These are phyloP conservation scores for Golubevia sp. DNA, from an alignment of 1,284 basidiomycete species.

Conservation along the genomic window DNA sequence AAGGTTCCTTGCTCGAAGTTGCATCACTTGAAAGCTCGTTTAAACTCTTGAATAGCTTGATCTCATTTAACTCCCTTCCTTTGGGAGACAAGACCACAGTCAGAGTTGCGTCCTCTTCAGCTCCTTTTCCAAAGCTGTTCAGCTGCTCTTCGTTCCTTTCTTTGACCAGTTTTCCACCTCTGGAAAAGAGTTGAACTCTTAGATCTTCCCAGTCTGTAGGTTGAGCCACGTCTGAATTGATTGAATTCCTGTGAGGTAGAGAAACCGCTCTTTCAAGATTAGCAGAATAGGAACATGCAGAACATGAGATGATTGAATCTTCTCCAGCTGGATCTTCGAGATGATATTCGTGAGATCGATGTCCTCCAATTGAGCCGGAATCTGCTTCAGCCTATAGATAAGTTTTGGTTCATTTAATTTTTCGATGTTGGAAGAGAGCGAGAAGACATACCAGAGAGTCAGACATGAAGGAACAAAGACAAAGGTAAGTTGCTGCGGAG, in stretches of 20 bases:
- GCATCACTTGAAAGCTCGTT: not conserved
- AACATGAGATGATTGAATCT: conserved; percentile 57
- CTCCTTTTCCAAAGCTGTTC: too few relatives aligned
- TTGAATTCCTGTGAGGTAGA: conserved; percentile 12
- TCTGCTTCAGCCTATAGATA: conserved; percentile 57
- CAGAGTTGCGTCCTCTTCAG: conserved; percentile 13
- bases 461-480: conserved; percentile 3
- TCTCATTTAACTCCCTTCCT: conserved; percentile 25
- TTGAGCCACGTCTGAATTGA: not conserved
- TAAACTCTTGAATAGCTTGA: conserved; percentile 30
- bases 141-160: too few relatives aligned
- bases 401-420: not conserved
- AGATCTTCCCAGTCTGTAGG: conserved; percentile 7
- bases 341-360: conserved; percentile 61
- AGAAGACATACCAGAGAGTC: conserved; percentile 16
- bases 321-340: conserved; percentile 55
- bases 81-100: conserved; percentile 30
- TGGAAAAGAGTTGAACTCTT: conserved; percentile 8
- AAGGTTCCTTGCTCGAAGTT: too few relatives aligned
- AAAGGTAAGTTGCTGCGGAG: too few relatives aligned
- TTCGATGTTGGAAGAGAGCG: not conserved
- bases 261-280: conserved; percentile 57
- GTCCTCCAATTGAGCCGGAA: conserved; percentile 61
- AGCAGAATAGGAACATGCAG: conserved; percentile 50
- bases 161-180: too few relatives aligned